Percentiles rank a stretch among this genome's conserved stretches.
Conservation (phyloP, 192 early-diverging fungal genomes). For the Linnemannia exigua region DNA sequence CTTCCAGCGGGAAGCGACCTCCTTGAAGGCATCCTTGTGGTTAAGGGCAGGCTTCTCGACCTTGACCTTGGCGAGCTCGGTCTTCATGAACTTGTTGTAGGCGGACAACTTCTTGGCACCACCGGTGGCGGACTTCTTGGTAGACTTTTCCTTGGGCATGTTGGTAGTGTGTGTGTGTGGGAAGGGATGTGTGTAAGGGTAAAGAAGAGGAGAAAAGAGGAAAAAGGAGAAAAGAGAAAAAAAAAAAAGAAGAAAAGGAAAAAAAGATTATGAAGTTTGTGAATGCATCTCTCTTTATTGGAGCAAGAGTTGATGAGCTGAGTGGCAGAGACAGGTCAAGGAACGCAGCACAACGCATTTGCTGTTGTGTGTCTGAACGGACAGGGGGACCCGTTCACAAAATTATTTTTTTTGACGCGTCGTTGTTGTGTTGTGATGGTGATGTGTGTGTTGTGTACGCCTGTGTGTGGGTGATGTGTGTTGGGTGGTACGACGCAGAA, state of each 20-base stretch:
- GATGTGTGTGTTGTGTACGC: background rate
- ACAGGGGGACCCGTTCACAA: slow-evolving; percentile 5
- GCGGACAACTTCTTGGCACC: slow-evolving; percentile 62
- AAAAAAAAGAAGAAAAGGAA: slow-evolving; percentile 17
- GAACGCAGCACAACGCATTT: background rate
- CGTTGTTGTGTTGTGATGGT: background rate
- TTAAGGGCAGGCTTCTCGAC: slow-evolving; percentile 65
- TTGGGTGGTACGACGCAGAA: background rate
- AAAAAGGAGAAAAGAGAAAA: slow-evolving; percentile 19
- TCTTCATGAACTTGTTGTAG: slow-evolving; percentile 83
- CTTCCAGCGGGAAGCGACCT: slow-evolving; percentile 73
- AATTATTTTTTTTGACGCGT: background rate
- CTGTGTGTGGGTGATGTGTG: background rate
- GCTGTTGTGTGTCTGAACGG: background rate
- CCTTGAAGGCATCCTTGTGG: slow-evolving; percentile 80
- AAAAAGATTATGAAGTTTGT: slow-evolving; percentile 37
- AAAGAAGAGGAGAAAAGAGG: slow-evolving; percentile 11
- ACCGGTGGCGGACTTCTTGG: slow-evolving; percentile 58
- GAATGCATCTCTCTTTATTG: slow-evolving; percentile 27
- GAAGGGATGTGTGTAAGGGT: background rate
- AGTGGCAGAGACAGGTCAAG: background rate
- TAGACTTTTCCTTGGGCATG: slow-evolving; percentile 67
- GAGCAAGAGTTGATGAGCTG: background rate
- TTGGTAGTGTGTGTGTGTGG: slow-evolving; percentile 34
- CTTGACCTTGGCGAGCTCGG: slow-evolving; percentile 78